phyloP scores from a whole-genome alignment of 2,329 filamentous ascomycete genomes.

The Diaporthe amygdali region DNA sequence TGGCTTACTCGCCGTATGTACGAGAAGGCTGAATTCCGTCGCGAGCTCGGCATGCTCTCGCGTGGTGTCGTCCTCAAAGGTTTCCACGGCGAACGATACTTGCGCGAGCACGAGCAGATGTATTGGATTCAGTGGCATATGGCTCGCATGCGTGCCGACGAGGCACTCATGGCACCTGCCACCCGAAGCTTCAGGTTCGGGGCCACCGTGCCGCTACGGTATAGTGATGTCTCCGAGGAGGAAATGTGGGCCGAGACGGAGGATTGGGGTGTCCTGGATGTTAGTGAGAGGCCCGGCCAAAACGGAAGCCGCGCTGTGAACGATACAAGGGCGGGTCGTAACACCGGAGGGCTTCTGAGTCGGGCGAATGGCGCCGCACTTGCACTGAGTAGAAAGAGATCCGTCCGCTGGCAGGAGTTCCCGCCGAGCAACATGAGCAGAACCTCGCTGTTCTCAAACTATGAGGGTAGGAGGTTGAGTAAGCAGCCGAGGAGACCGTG shows the following conservation, averaged over 20 bases:
- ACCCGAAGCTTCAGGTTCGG: slow-evolving; percentile 30
- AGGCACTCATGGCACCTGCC: slow-evolving; percentile 22
- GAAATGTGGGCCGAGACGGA: slow-evolving; percentile 28
- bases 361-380: background rate
- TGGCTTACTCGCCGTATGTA: slow-evolving; percentile 63
- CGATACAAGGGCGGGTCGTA: background rate
- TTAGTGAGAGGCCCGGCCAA: slow-evolving; percentile 18
- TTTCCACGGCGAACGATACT: slow-evolving; percentile 63
- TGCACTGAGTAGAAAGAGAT: slow-evolving; percentile 21
- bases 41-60: slow-evolving; percentile 63
- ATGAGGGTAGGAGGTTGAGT: slow-evolving; percentile 25
- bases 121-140: slow-evolving; percentile 53
- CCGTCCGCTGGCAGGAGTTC: slow-evolving; percentile 26
- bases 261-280: slow-evolving; percentile 28
- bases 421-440: slow-evolving; percentile 24
- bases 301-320: background rate
- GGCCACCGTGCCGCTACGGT: slow-evolving; percentile 27
- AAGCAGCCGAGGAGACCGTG: slow-evolving; percentile 23
- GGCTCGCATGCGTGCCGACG: slow-evolving; percentile 34
- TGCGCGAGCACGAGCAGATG: slow-evolving; percentile 67
- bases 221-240: slow-evolving; percentile 28
- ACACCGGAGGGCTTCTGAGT: background rate
- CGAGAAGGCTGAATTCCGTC: slow-evolving; percentile 60
- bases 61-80: slow-evolving; percentile 63
- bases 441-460: slow-evolving; percentile 10